phyloP scores from a whole-genome alignment of 2,329 filamentous ascomycete species.

The Fusarium austroafricanum region DNA sequence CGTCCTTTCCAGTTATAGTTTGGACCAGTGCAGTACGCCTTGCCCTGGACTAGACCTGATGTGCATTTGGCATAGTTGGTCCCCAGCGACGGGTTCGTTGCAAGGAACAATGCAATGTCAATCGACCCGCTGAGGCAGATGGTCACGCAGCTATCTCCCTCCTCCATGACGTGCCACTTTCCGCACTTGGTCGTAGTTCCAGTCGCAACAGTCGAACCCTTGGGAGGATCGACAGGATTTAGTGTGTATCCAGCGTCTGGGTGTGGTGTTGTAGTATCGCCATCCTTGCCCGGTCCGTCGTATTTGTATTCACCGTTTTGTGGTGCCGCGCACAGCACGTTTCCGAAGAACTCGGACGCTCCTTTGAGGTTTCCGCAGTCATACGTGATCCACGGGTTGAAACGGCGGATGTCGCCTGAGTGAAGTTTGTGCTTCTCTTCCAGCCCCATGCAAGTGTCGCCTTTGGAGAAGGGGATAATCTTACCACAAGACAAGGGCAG shows the following conservation, averaged over 20 bases:
- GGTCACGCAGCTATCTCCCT: slow-evolving; percentile 10
- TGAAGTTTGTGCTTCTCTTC: not conserved
- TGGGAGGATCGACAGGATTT: slow-evolving; percentile 3
- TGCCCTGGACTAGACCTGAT: slow-evolving; percentile 6
- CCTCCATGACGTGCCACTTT: slow-evolving; percentile 9
- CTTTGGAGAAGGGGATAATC: not conserved
- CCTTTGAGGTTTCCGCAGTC: slow-evolving; percentile 24
- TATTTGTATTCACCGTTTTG: slow-evolving; percentile 2
- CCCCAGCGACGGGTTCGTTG: slow-evolving; percentile 19
- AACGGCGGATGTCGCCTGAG: not conserved
- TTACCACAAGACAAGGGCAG: not conserved
- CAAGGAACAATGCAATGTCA: slow-evolving; percentile 20
- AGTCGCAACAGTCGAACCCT: slow-evolving; percentile 3
- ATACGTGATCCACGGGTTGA: slow-evolving; percentile 19
- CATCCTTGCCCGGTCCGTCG: slow-evolving; percentile 5
- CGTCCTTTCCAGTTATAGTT: slow-evolving; percentile 17
- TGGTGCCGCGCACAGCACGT: not conserved
- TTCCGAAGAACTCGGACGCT: slow-evolving; percentile 26
- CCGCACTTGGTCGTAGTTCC: slow-evolving; percentile 10
- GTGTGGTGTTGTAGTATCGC: slow-evolving; percentile 7
- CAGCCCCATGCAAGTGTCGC: slow-evolving; percentile 2
- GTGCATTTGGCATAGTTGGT: slow-evolving; percentile 14
- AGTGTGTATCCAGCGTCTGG: slow-evolving; percentile 6
- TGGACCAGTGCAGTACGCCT: slow-evolving; percentile 22
- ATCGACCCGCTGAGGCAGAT: slow-evolving; percentile 19